phyloP scores from a whole-genome alignment of 495 filamentous ascomycete species.

The Corynascus novoguineensis region DNA sequence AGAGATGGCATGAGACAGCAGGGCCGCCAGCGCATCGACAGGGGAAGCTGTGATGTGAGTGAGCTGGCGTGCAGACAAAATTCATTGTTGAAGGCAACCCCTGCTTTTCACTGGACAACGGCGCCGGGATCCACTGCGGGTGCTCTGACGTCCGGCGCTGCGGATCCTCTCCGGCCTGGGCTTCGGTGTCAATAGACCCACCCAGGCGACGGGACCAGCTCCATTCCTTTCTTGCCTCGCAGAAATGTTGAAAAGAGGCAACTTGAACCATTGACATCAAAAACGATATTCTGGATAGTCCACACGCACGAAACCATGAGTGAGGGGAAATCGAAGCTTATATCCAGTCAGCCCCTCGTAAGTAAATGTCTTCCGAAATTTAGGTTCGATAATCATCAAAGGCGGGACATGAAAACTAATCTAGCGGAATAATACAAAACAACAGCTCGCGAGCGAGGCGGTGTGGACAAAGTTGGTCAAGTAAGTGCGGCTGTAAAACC shows the following conservation, averaged over 20 bases:
- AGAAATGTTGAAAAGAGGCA: not conserved
- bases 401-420: too few relatives aligned
- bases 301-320: conserved; percentile 9
- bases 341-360: conserved; percentile 32
- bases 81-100: not conserved
- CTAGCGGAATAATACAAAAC: too few relatives aligned
- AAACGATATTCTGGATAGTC: not conserved
- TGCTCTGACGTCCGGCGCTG: not conserved
- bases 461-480: conserved; percentile 59
- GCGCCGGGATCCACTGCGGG: conserved; percentile 8
- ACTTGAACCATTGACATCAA: not conserved
- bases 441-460: conserved; percentile 55
- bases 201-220: not conserved
- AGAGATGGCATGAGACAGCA: not conserved
- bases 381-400: too few relatives aligned
- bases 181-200: too few relatives aligned
- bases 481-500: conserved; percentile 12
- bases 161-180: not conserved
- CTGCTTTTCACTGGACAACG: not conserved
- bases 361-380: too few relatives aligned
- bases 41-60: not conserved
- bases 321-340: conserved; percentile 17
- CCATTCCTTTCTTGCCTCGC: not conserved
- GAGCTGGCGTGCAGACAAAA: conserved; percentile 15
- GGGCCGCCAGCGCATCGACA: conserved; percentile 7